Percentiles rank a stretch among this genome's conserved stretches.
phyloP scores from a whole-genome alignment of 495 filamentous ascomycete genomes.

The Penicillium goetzii region DNA sequence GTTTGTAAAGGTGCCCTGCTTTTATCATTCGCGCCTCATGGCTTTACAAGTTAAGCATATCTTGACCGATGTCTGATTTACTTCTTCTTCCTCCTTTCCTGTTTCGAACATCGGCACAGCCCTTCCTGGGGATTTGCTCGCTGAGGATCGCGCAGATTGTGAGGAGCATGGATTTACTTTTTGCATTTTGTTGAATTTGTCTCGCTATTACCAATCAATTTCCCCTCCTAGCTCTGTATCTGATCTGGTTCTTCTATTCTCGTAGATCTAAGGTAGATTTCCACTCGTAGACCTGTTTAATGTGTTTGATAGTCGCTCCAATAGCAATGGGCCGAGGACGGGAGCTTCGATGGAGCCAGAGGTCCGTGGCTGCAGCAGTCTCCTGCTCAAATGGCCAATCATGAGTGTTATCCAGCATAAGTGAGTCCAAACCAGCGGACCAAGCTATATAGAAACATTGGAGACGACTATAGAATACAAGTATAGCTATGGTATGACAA shows the following conservation, averaged over 20 bases:
- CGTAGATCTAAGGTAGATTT: neutral
- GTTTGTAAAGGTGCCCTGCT: slow-evolving; percentile 15
- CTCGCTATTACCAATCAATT: slow-evolving; percentile 15
- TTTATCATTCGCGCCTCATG: slow-evolving; percentile 18
- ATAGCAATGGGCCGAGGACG: slow-evolving; percentile 6
- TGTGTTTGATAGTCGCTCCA: slow-evolving; percentile 1
- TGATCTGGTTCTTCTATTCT: neutral
- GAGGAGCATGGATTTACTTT: slow-evolving; percentile 20
- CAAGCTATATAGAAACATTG: neutral
- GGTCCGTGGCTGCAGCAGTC: slow-evolving; percentile 15
- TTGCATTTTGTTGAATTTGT: slow-evolving; percentile 21
- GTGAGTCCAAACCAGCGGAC: neutral
- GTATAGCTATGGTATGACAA: neutral
- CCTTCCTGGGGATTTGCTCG: slow-evolving; percentile 10
- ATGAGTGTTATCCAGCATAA: neutral
- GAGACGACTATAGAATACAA: neutral
- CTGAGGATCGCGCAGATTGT: slow-evolving; percentile 20
- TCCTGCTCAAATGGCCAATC: slow-evolving; percentile 8
- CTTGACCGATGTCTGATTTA: slow-evolving; percentile 15
- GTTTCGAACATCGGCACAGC: slow-evolving; percentile 12
- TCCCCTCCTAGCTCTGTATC: slow-evolving; percentile 12
- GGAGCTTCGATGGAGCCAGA: slow-evolving; percentile 16
- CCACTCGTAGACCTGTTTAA: neutral
- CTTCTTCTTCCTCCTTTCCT: slow-evolving; percentile 8
- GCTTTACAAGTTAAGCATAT: slow-evolving; percentile 11